A percentile compares a stretch with the other conserved stretches of the same genome.
Evolutionary conservation across 257 asterid genomes (phyloP).

Genomic region (Solanum rostratum): DNA sequence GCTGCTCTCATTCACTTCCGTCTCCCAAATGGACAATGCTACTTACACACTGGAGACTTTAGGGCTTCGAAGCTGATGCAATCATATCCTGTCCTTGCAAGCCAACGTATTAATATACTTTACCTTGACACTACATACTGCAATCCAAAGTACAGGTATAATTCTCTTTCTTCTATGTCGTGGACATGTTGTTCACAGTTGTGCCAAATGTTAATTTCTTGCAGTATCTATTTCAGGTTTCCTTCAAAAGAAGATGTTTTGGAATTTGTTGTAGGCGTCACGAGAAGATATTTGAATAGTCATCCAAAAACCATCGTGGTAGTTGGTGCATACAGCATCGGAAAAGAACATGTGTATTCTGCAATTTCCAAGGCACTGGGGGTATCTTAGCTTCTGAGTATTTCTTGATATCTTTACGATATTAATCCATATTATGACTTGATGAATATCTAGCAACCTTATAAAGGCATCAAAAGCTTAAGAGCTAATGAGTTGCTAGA

Average conservation of each 20-base stretch:
- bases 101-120: slow-evolving; percentile 1
- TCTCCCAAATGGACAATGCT: slow-evolving; percentile 12
- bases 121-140: slow-evolving; percentile 26
- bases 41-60: slow-evolving; percentile 23
- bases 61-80: slow-evolving; percentile 20
- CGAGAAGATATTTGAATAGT: slow-evolving; percentile 1
- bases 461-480: neutral
- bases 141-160: slow-evolving; percentile 17
- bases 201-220: neutral
- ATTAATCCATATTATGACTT: neutral
- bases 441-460: neutral
- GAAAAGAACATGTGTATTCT: slow-evolving; percentile 23
- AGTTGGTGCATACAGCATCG: slow-evolving; percentile 24
- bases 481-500: neutral
- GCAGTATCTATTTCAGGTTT: slow-evolving; percentile 6
- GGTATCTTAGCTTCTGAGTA: slow-evolving; percentile 2
- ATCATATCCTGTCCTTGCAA: slow-evolving; percentile 5
- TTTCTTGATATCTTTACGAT: neutral
- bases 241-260: slow-evolving; percentile 18
- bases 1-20: slow-evolving; percentile 20
- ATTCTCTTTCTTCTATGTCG: neutral
- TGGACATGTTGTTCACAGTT: neutral
- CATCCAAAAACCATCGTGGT: slow-evolving; percentile 11
- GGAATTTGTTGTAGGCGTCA: slow-evolving; percentile 10
- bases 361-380: slow-evolving; percentile 21